A percentile compares a stretch with the other conserved stretches of the same genome.
Conservation (phyloP, 371 early-diverging fungal genomes). For the Mortierella sp. region DNA sequence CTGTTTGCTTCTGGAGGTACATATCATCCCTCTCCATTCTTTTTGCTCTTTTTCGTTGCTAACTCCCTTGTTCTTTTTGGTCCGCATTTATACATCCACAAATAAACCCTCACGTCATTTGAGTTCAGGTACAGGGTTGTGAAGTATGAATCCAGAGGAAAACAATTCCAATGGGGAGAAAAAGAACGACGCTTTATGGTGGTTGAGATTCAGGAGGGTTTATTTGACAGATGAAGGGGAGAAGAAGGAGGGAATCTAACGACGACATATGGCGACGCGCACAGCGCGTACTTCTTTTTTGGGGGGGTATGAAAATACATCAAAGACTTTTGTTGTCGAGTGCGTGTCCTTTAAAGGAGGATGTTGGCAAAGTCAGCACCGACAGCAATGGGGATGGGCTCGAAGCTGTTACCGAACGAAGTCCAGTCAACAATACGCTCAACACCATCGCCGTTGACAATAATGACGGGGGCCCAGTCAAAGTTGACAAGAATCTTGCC, state of each 20-base stretch:
- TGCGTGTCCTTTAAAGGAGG: conserved; percentile 1
- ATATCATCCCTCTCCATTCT: not conserved
- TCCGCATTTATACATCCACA: too few species aligned
- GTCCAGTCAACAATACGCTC: conserved; percentile 39
- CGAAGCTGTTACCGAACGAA: not conserved
- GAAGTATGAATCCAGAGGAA: too few species aligned
- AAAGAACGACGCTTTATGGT: not conserved
- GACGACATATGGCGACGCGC: not conserved
- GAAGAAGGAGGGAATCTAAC: not conserved
- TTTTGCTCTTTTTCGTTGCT: not conserved
- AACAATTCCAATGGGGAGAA: too few species aligned
- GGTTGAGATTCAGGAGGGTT: not conserved
- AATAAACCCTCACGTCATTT: too few species aligned
- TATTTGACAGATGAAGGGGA: not conserved
- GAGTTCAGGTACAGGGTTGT: too few species aligned
- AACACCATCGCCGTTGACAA: conserved; percentile 38
- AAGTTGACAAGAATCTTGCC: conserved; percentile 34
- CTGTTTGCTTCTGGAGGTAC: too few species aligned
- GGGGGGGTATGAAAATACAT: not conserved
- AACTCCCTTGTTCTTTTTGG: too few species aligned
- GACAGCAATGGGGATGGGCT: conserved; percentile 17
- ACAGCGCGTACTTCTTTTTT: conserved; percentile 6
- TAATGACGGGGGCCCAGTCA: conserved; percentile 19
- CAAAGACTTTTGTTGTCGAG: not conserved
- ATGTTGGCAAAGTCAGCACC: conserved; percentile 48